These are phyloP conservation scores for Aspergillus amoenus DNA, from an alignment of 2,329 filamentous ascomycete genomes.

Conservation along the genomic window DNA sequence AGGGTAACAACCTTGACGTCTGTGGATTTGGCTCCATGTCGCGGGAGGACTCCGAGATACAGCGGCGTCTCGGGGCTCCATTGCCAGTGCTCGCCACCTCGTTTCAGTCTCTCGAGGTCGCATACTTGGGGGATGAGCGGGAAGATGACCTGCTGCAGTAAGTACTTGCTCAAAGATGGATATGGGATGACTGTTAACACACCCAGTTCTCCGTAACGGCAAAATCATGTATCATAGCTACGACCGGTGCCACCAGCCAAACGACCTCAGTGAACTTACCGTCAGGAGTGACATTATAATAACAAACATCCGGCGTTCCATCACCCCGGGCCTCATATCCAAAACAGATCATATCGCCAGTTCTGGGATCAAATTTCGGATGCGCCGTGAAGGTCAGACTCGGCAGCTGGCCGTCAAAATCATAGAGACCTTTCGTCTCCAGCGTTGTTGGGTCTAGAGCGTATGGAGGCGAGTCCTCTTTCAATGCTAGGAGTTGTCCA, in stretches of 20 bases:
- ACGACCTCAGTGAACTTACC: constrained; percentile 32
- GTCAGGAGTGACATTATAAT: constrained; percentile 30
- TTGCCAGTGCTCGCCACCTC: constrained; percentile 43
- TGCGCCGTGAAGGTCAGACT: constrained; percentile 52
- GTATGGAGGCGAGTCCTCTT: constrained; percentile 55
- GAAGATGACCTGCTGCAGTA: constrained; percentile 32
- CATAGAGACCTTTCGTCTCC: constrained; percentile 50
- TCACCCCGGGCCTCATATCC: constrained; percentile 48
- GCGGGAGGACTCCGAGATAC: constrained; percentile 29
- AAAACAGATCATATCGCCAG: constrained; percentile 53
- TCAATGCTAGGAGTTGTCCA: constrained; percentile 48
- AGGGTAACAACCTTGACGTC: constrained; percentile 33
- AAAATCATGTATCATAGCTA: constrained; percentile 46
- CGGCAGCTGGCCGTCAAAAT: constrained; percentile 51
- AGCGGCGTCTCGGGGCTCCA: constrained; percentile 35
- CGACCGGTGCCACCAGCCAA: constrained; percentile 38
- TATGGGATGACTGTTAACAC: too few relatives aligned
- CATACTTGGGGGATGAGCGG: constrained; percentile 46
- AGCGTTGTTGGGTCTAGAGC: constrained; percentile 51
- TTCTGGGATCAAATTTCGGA: constrained; percentile 53
- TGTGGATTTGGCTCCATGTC: constrained; percentile 21
- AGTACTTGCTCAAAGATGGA: not conserved
- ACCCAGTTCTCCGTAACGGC: constrained; percentile 43
- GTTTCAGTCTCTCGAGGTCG: constrained; percentile 38
- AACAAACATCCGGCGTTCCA: constrained; percentile 40